These are phyloP conservation scores for Fusarium euwallaceae DNA, from an alignment of 2,329 filamentous ascomycete species.

Conservation along the genomic window DNA sequence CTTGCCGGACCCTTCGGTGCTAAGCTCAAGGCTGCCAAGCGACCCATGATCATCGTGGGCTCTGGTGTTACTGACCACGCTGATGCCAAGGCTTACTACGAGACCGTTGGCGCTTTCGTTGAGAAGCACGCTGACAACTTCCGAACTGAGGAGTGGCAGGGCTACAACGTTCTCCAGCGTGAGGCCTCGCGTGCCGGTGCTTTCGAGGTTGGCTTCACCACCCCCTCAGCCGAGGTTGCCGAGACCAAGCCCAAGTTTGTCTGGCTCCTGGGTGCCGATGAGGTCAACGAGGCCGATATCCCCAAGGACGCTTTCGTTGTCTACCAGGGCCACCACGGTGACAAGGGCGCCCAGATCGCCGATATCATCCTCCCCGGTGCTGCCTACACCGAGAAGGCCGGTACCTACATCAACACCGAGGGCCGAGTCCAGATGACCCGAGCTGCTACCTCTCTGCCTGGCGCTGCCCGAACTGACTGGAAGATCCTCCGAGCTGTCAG, in stretches of 20 bases:
- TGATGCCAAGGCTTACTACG: slow-evolving; percentile 93
- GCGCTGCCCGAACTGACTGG: slow-evolving; percentile 95
- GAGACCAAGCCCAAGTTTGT: slow-evolving; percentile 92
- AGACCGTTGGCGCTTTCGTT: slow-evolving; percentile 89
- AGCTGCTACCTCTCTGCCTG: slow-evolving; percentile 87
- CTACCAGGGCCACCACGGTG: slow-evolving; percentile 98
- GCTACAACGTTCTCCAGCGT: slow-evolving; percentile 96
- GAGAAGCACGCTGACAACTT: slow-evolving; percentile 95
- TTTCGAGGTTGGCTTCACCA: slow-evolving; percentile 95
- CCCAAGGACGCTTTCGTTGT: slow-evolving; percentile 97
- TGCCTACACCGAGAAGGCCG: slow-evolving; percentile 96
- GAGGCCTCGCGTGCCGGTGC: slow-evolving; percentile 92
- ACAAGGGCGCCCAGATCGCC: slow-evolving; percentile 90
- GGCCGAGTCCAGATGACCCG: slow-evolving; percentile 95
- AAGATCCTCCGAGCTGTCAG: slow-evolving; percentile 96
- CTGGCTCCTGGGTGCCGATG: slow-evolving; percentile 96
- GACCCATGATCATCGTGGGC: slow-evolving; percentile 96
- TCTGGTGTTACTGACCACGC: slow-evolving; percentile 91
- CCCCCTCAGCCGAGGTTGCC: slow-evolving; percentile 84
- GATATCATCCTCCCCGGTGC: slow-evolving; percentile 94
- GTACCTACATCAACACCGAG: slow-evolving; percentile 98
- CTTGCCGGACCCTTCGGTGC: slow-evolving; percentile 91
- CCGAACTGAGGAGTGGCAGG: slow-evolving; percentile 91
- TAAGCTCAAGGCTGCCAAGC: slow-evolving; percentile 88
- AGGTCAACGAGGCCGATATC: slow-evolving; percentile 86